These are phyloP conservation scores for Talaromyces stipitatus DNA, from an alignment of 495 filamentous ascomycete genomes.

Conservation along the genomic window DNA sequence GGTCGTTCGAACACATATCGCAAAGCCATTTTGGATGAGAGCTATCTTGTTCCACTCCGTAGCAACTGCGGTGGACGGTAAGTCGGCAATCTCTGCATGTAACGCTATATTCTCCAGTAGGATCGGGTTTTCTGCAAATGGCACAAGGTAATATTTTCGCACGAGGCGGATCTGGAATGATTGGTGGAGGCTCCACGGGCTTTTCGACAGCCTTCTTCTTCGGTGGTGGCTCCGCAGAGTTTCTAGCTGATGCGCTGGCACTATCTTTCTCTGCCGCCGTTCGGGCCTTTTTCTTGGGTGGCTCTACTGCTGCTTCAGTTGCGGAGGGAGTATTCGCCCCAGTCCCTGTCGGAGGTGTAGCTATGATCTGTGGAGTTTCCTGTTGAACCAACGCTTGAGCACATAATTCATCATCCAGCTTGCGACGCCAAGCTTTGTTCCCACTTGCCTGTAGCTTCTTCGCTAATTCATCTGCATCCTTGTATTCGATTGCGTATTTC, in stretches of 20 bases:
- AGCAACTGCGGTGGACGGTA: constrained; percentile 90
- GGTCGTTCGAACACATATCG: constrained; percentile 92
- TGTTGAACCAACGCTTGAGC: constrained; percentile 62
- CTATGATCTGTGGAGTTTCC: constrained; percentile 33
- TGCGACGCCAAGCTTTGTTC: constrained; percentile 78
- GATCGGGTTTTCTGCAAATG: constrained; percentile 70
- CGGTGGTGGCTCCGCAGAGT: constrained; percentile 39
- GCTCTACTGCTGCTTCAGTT: constrained; percentile 37
- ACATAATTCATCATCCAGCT: constrained; percentile 84
- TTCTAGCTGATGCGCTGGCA: constrained; percentile 35
- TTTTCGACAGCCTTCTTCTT: constrained; percentile 54
- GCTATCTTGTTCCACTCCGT: constrained; percentile 69
- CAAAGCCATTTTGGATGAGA: constrained; percentile 80
- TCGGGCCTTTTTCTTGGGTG: constrained; percentile 55
- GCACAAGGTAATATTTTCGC: constrained; percentile 75
- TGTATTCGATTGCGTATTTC: constrained; percentile 91
- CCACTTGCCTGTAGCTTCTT: constrained; percentile 81
- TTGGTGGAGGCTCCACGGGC: constrained; percentile 46
- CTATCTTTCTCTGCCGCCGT: constrained; percentile 38
- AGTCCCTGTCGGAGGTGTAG: constrained; percentile 37
- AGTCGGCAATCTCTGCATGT: constrained; percentile 79
- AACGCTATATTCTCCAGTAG: constrained; percentile 61
- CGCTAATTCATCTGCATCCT: constrained; percentile 85
- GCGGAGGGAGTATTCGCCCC: constrained; percentile 31
- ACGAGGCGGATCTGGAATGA: constrained; percentile 65